Conservation (phyloP, 768 basidiomycete genomes). For the Agaricus blazei region DNA sequence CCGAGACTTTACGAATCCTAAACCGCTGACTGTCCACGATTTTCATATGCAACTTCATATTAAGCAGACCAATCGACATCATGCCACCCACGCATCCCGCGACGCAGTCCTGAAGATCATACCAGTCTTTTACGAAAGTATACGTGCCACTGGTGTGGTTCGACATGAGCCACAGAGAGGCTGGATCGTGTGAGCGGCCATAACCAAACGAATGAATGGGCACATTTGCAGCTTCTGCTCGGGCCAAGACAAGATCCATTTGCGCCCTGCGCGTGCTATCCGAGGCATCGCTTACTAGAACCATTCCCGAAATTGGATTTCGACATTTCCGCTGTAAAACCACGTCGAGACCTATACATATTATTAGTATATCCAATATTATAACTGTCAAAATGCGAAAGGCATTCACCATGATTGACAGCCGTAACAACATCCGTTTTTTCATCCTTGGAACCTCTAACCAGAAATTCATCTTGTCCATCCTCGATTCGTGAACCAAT, state of each 20-base stretch:
- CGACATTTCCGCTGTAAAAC: conserved; percentile 91
- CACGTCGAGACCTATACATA: conserved; percentile 71
- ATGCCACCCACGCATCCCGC: conserved; percentile 95
- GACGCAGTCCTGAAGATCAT: conserved; percentile 87
- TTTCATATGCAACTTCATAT: conserved; percentile 94
- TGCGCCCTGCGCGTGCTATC: conserved; percentile 92
- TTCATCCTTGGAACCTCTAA: conserved; percentile 79
- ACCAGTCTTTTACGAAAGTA: conserved; percentile 98
- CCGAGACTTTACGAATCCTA: conserved; percentile 91
- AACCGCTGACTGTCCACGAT: conserved; percentile 89
- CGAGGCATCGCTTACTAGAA: conserved; percentile 88
- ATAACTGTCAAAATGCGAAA: neutral
- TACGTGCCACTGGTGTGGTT: conserved; percentile 97
- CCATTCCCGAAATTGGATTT: conserved; percentile 87
- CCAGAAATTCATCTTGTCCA: conserved; percentile 47
- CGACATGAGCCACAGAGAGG: conserved; percentile 97
- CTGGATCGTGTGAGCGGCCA: conserved; percentile 94
- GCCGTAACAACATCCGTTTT: conserved; percentile 97
- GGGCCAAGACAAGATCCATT: conserved; percentile 97
- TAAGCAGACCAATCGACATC: conserved; percentile 89
- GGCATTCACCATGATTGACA: conserved; percentile 79
- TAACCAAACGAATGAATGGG: conserved; percentile 98
- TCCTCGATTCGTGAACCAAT: conserved; percentile 44
- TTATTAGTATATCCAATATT: neutral
- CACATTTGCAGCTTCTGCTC: conserved; percentile 93